Percentiles rank a stretch among this genome's conserved stretches.
Conservation (phyloP, 257 asterid species). For the Mentha longifolia region DNA sequence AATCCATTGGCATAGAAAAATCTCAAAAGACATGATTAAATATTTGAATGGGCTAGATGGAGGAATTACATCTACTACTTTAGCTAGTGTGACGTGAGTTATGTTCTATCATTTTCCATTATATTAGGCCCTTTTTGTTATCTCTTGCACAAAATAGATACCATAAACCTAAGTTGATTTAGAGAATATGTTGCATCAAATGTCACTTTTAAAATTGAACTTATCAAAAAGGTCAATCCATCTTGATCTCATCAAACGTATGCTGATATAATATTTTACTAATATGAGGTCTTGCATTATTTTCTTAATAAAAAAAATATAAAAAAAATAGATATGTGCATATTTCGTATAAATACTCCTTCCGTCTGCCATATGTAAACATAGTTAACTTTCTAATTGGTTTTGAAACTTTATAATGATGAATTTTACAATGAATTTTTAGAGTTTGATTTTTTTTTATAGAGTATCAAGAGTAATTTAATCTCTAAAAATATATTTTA, state of each 20-base stretch:
- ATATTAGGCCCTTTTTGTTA: neutral
- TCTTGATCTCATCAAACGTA: neutral
- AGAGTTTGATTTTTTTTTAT: no score
- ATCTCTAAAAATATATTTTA: no score
- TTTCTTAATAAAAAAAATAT: no score
- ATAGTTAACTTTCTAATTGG: no score
- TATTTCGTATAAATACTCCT: neutral
- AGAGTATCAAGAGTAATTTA: no score
- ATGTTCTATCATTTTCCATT: neutral
- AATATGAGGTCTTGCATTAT: no score
- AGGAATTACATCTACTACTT: neutral
- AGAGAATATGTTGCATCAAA: neutral
- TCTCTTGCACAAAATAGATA: neutral
- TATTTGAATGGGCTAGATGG: neutral
- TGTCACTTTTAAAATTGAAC: neutral
- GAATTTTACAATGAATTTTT: no score
- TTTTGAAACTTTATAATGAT: no score
- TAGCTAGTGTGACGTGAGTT: neutral
- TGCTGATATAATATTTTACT: no score
- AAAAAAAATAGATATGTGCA: neutral
- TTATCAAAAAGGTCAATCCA: neutral
- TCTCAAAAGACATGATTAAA: neutral
- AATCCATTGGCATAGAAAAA: neutral
- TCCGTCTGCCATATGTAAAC: no score
- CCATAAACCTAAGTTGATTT: neutral